These are phyloP conservation scores for Aspergillus tubingensis DNA, from an alignment of 2,329 filamentous ascomycete genomes.

Conservation along the genomic window DNA sequence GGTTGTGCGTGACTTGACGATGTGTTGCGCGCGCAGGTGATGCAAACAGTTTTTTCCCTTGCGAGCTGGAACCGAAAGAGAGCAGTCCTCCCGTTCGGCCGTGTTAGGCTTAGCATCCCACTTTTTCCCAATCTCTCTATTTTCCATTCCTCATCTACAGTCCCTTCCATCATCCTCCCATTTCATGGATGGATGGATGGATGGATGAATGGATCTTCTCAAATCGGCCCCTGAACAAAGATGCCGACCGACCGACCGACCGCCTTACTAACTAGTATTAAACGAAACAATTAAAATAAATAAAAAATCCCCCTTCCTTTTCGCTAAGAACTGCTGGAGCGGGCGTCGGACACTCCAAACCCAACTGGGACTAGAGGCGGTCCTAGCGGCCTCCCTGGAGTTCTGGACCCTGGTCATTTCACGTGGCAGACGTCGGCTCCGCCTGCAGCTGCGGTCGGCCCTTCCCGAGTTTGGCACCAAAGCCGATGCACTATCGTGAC, in stretches of 20 bases:
- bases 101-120: not conserved
- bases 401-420: slow-evolving; percentile 29
- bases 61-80: not conserved
- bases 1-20: not conserved
- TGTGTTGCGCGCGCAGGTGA: not conserved
- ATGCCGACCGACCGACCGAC: slow-evolving; percentile 7
- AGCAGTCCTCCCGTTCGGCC: not conserved
- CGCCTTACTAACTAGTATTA: not conserved
- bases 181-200: not conserved
- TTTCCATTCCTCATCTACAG: too few species aligned
- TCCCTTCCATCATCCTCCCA: too few species aligned
- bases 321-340: slow-evolving; percentile 28
- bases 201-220: not conserved
- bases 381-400: slow-evolving; percentile 20
- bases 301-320: not conserved
- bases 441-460: slow-evolving; percentile 25
- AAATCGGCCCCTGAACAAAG: not conserved
- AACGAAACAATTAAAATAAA: too few species aligned
- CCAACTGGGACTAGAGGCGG: slow-evolving; percentile 13
- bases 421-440: slow-evolving; percentile 29
- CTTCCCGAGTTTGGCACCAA: slow-evolving; percentile 34
- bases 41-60: not conserved
- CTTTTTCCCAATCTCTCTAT: too few species aligned
- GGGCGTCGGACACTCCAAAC: slow-evolving; percentile 20
- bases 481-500: slow-evolving; percentile 29